Evolutionary conservation across 257 asterid species (phyloP).

Genomic region (Solanum gracilifrons): DNA sequence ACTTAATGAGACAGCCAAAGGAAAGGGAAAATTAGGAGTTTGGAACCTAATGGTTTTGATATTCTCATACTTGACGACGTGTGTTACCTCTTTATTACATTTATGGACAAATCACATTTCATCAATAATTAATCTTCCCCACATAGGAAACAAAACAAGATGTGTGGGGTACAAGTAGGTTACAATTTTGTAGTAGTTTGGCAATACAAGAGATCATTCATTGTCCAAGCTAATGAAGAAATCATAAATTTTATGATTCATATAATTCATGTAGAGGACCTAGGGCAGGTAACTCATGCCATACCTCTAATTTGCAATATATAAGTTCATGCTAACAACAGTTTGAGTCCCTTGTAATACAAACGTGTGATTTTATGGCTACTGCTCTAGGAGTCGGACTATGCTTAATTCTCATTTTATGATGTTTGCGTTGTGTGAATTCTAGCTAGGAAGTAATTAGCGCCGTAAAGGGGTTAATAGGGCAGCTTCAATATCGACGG

Average conservation of each 20-base stretch:
- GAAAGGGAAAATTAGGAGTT: background rate
- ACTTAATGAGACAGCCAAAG: background rate
- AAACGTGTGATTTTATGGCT: no score
- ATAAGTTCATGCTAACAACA: no score
- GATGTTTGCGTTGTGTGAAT: no score
- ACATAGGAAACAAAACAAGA: background rate
- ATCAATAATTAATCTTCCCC: background rate
- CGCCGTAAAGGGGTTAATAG: no score
- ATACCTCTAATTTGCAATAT: no score
- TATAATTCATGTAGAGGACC: no score
- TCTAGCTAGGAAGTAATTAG: no score
- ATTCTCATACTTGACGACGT: background rate
- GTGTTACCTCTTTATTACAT: background rate
- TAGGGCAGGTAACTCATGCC: no score
- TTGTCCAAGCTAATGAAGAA: background rate
- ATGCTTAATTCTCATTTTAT: no score
- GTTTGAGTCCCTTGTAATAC: no score
- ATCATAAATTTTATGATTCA: background rate
- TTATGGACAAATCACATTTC: background rate
- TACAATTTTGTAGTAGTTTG: background rate
- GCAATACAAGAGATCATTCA: background rate
- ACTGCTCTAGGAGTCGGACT: no score
- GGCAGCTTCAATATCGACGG: no score
- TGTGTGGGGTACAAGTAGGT: background rate
- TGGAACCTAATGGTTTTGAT: background rate